Percentiles rank a stretch among this genome's conserved stretches.
phyloP scores from a whole-genome alignment of 179 eudicot genomes.

The Dionaea muscipula region DNA sequence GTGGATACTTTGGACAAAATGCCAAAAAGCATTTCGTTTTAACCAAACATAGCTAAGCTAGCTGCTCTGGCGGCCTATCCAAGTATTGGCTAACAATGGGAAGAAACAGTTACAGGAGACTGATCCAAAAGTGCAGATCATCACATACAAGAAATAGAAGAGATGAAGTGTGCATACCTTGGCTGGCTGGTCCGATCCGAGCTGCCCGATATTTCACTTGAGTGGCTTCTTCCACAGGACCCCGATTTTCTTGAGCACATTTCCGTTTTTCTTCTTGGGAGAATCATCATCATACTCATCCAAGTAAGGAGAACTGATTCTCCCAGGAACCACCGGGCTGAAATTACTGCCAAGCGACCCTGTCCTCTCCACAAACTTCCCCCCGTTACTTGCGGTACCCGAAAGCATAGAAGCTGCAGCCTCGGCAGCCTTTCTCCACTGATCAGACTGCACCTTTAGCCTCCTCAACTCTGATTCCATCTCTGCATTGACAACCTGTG shows the following conservation, averaged over 20 bases:
- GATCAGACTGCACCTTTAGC: conserved; percentile 78
- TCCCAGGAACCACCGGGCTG: conserved; percentile 36
- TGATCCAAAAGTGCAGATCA: no score
- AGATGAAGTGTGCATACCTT: no score
- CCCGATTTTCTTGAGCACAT: conserved; percentile 66
- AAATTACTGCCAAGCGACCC: conserved; percentile 52
- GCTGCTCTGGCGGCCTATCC: no score
- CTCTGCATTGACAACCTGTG: conserved; percentile 40
- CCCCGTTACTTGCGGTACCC: conserved; percentile 44
- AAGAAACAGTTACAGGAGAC: no score
- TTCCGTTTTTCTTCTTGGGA: conserved; percentile 72
- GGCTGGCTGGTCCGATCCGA: no score
- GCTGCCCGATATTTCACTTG: conserved; percentile 17
- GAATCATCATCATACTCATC: conserved; percentile 64
- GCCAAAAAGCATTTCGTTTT: no score
- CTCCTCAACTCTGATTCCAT: conserved; percentile 70
- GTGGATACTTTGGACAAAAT: no score
- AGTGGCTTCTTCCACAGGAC: conserved; percentile 85
- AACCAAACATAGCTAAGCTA: no score
- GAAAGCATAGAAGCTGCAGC: conserved; percentile 90
- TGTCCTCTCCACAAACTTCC: conserved; percentile 51
- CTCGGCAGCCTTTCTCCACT: conserved; percentile 98
- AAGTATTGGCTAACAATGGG: no score
- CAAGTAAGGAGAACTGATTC: conserved; percentile 34
- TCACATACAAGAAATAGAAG: no score